A percentile compares a stretch with the other conserved stretches of the same genome.
These are phyloP conservation scores for Macrocybe gigantea DNA, from an alignment of 768 basidiomycete species.

Conservation along the genomic window DNA sequence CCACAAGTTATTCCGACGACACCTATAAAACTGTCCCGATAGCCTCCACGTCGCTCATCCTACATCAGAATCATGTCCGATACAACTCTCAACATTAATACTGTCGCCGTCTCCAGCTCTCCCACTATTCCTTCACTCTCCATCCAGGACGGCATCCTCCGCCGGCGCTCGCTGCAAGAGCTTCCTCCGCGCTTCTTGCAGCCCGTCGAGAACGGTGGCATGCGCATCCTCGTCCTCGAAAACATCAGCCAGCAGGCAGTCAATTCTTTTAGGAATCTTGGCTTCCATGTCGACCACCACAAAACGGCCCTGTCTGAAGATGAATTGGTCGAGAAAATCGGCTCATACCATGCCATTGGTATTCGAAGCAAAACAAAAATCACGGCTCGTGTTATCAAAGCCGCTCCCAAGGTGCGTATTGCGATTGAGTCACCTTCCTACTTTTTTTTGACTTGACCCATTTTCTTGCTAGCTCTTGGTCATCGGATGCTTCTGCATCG, in stretches of 20 bases:
- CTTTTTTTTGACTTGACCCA: background rate
- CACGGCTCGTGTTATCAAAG: constrained; percentile 82
- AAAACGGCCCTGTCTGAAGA: constrained; percentile 86
- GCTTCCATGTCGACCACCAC: constrained; percentile 89
- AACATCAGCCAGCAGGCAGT: constrained; percentile 94
- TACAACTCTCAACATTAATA: constrained; percentile 10
- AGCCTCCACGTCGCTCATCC: background rate
- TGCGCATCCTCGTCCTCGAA: constrained; percentile 84
- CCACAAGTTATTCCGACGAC: constrained; percentile 1
- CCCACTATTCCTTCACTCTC: constrained; percentile 31
- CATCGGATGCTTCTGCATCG: constrained; percentile 99
- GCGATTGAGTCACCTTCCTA: background rate
- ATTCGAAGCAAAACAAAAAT: constrained; percentile 98
- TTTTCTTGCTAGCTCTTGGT: constrained; percentile 65
- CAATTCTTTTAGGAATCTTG: constrained; percentile 67
- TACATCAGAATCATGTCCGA: constrained; percentile 1
- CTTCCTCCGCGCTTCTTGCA: constrained; percentile 63
- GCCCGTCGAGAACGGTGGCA: constrained; percentile 74
- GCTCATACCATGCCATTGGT: constrained; percentile 87
- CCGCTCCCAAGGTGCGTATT: constrained; percentile 69
- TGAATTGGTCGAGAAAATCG: constrained; percentile 81
- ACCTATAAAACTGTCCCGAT: background rate
- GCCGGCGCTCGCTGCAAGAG: constrained; percentile 27
- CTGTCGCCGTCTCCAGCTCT: constrained; percentile 49
- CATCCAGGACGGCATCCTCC: constrained; percentile 37